Base-by-base conservation (phyloP, 148 eudicot species). In the Vaccinium macrocarpon region DNA sequence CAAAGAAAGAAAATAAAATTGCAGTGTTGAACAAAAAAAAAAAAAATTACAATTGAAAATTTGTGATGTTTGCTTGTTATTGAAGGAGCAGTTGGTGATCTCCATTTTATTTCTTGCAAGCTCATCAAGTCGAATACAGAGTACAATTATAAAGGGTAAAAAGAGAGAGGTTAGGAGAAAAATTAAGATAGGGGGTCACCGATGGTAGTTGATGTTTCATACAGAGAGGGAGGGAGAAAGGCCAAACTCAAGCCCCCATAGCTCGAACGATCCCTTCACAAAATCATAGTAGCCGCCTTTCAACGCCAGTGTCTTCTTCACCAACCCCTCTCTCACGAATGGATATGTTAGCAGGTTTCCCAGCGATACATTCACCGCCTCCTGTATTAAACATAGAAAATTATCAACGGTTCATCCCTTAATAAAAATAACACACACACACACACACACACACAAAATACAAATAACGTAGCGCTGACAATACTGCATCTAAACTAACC, bases 221-320 rank as follows among this genome's bases (percentile, higher is more conserved):
- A 93, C 98, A 84, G 98, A 97, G 90, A 91, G 88, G 79, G 97
- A 52, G 49, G 96, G 86, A 46, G 97, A 93, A 51, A 97, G 90
- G 88, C 93, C 90, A 79, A 93, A 95, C 1, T 95, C 98, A 32
- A 97, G 98, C 29, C 93, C 96, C 99, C 99, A 97, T 5, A 97
- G 95, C 93, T 95, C 97, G 46, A 97, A 97, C 53, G 91, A 64
- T 76, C 99, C 99, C 18, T 95, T 97, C 62, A 95, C 91, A 29
- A 97, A 97, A 77, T 97, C 99, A 52, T 95, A 97, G 91, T 97
- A 87, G 51, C 94, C 99, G 49, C 99, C 99, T 91, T 97, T 93
- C 75, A 97, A 82, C 15, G 91, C 87, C 35, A 97, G 85, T 0
- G 97, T 97, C 84, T 92, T 93, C 83, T 95, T 94, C 94, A 94